Evolutionary conservation across 2,329 filamentous ascomycete genomes (phyloP), one percentile per base, ranked within the genome.

Genomic region (Scopulariopsis brevicaulis): DNA sequence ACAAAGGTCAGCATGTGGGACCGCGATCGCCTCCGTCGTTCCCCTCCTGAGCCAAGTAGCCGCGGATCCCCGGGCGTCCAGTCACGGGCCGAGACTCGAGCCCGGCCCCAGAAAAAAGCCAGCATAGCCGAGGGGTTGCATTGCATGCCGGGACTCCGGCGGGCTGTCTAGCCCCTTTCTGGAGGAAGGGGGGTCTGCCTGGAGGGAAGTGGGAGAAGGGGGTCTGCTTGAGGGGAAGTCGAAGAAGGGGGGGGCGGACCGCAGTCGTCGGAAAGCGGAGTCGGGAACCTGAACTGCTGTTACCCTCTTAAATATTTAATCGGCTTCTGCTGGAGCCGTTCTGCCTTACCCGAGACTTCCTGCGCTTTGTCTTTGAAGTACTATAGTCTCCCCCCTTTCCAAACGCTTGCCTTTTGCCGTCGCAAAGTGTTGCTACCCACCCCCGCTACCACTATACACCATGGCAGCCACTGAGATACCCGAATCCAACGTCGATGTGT

Each of bases 401-500:
- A n/a, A 32, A 8, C 28, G 28, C 8, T 46, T n/a, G 15, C 7
- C 40, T 18, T 46, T n/a, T 46, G 14, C 37, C 4, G 14, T 46
- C 18, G n/a, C 40, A 46, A 32, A 32, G 28, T 32, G 4, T 32
- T 32, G 28, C 4, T 3, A 7, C 18, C 40, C 40, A n/a, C 15
- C 18, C 40, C 14, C 15, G 14, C 4, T 32, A 32, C 28, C 8
- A 32, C 28, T 8, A 32, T 32, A 32, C 15, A 46, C 40, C 15
- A 54, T 54, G 52, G 14, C 52, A 12, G 52, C 28, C 34, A 8
- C 52, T 6, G 52, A 54, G 12, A 54, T 24, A 34, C 50, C 59
- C 12, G 61, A 64, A 32, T 65, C 64, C 5, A 62, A 68, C 11
- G 63, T 66, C 28, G 67, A 71, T 61, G 67, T 71, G 59, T 54